Conservation (phyloP, 345 rosid genomes). For the Psidium guajava region DNA sequence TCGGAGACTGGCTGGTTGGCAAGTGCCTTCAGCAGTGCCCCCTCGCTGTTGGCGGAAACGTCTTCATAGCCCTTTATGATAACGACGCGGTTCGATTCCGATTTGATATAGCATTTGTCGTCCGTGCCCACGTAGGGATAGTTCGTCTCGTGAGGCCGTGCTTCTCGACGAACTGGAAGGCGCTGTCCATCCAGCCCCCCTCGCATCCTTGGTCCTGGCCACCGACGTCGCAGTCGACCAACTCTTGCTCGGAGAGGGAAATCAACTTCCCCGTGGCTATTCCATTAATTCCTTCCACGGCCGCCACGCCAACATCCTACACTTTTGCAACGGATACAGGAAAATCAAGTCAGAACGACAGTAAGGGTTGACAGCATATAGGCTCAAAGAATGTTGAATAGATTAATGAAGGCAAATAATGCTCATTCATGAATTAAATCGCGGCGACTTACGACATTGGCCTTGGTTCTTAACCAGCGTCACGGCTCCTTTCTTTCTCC, state of each 20-base stretch:
- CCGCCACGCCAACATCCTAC: conserved; percentile 40
- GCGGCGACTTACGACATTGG: conserved; percentile 26
- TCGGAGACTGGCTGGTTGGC: conserved; percentile 1
- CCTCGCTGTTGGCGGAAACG: conserved; percentile 3
- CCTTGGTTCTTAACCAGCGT: conserved; percentile 46
- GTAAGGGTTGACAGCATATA: neutral
- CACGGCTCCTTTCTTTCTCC: conserved; percentile 49
- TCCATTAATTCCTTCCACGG: conserved; percentile 14
- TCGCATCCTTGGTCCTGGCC: conserved; percentile 3
- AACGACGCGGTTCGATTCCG: conserved; percentile 8
- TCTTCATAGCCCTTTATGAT: conserved; percentile 14
- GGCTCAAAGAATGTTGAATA: no score
- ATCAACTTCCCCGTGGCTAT: conserved; percentile 1
- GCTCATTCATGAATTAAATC: neutral
- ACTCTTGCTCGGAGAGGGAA: conserved; percentile 14
- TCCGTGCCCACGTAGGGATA: conserved; percentile 21
- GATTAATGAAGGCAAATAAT: neutral
- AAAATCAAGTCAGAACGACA: neutral
- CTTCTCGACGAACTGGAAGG: conserved; percentile 14
- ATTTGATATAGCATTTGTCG: conserved; percentile 6
- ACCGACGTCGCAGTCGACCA: conserved; percentile 5
- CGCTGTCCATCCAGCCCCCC: conserved; percentile 27
- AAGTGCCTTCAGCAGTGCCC: neutral
- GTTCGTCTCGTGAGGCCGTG: conserved; percentile 7
- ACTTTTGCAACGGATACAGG: neutral